A percentile compares a stretch with the other conserved stretches of the same genome.
These are phyloP conservation scores for Xylariaceae sp. DNA, from an alignment of 2,329 filamentous ascomycete genomes.

Conservation along the genomic window DNA sequence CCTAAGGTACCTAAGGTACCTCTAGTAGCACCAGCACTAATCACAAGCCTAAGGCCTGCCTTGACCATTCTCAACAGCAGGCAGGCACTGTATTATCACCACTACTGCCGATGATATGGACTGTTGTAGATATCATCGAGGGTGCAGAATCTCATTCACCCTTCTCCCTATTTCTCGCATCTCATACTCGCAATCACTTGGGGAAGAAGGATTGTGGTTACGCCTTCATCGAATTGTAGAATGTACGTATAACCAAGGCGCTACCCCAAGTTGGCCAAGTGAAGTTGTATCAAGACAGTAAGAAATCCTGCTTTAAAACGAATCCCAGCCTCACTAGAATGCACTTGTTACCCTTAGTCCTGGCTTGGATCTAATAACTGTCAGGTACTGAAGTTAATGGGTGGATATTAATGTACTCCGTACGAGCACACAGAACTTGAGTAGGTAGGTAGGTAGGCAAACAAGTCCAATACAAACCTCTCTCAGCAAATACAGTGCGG, in stretches of 20 bases:
- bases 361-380: background rate
- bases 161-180: too few relatives aligned
- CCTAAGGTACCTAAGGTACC: too few relatives aligned
- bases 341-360: too few relatives aligned
- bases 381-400: background rate
- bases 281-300: constrained; percentile 22
- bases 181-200: background rate
- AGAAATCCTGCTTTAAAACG: constrained; percentile 26
- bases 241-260: background rate
- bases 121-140: too few relatives aligned
- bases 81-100: constrained; percentile 26
- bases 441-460: too few relatives aligned
- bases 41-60: background rate
- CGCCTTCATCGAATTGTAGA: background rate
- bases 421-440: background rate
- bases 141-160: too few relatives aligned
- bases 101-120: background rate
- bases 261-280: constrained; percentile 15
- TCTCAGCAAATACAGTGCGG: constrained; percentile 12
- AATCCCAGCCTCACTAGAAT: constrained; percentile 24
- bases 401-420: constrained; percentile 4
- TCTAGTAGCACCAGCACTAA: constrained; percentile 7
- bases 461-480: constrained; percentile 4
- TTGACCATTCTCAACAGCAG: background rate
- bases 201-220: background rate